Percentiles rank a stretch among this genome's conserved stretches.
Conservation (phyloP, 257 asterid genomes). For the Nicotiana tomentosiformis region DNA sequence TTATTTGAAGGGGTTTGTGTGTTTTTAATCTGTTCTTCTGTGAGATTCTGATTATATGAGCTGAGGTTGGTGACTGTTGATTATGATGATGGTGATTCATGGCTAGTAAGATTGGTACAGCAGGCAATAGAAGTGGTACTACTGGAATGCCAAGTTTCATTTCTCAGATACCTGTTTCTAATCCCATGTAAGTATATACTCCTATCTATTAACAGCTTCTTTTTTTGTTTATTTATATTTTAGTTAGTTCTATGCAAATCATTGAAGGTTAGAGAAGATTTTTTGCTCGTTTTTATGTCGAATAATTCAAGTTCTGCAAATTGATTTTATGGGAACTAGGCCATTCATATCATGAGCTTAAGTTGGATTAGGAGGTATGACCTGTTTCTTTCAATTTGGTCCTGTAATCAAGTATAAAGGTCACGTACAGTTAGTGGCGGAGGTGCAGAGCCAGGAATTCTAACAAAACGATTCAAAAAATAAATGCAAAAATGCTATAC, state of each 20-base stretch:
- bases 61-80: slow-evolving; percentile 23
- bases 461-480: too few species aligned
- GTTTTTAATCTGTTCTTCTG: background rate
- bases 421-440: too few species aligned
- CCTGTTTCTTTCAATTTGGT: background rate
- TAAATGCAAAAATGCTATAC: too few species aligned
- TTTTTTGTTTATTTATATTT: background rate
- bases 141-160: slow-evolving; percentile 84
- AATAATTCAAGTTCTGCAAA: background rate
- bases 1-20: slow-evolving; percentile 2
- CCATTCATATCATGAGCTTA: background rate
- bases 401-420: background rate
- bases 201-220: background rate
- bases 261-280: background rate
- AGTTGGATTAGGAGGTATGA: background rate
- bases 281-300: background rate
- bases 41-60: background rate
- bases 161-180: slow-evolving; percentile 52
- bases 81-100: slow-evolving; percentile 28
- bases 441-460: too few species aligned
- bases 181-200: slow-evolving; percentile 44
- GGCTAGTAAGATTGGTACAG: slow-evolving; percentile 48
- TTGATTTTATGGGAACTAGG: background rate
- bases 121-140: slow-evolving; percentile 32
- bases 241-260: background rate